Percentiles rank a stretch among this genome's conserved stretches.
Conservation (phyloP, 768 basidiomycete species). For the Pisolithus marmoratus region DNA sequence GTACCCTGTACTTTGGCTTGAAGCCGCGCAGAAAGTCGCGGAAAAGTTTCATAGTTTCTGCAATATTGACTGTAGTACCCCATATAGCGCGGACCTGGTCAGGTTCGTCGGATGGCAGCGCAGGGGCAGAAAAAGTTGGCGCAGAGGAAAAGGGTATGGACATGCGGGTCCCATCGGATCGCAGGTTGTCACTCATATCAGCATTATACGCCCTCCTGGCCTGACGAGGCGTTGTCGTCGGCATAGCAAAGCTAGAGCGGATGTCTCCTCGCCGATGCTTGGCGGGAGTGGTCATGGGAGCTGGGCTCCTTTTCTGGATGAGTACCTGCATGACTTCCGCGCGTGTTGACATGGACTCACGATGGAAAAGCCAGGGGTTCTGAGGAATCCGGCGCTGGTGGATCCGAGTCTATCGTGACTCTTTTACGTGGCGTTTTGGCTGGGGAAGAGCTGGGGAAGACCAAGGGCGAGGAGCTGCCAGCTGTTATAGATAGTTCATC, state of each 20-base stretch:
- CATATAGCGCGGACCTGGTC: slow-evolving; percentile 91
- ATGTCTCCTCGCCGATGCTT: slow-evolving; percentile 85
- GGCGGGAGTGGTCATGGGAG: slow-evolving; percentile 49
- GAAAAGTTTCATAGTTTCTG: slow-evolving; percentile 88
- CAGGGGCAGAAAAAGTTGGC: slow-evolving; percentile 54
- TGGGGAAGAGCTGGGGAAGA: slow-evolving; percentile 61
- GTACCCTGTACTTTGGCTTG: slow-evolving; percentile 83
- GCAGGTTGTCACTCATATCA: slow-evolving; percentile 39
- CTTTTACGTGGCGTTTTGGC: slow-evolving; percentile 41
- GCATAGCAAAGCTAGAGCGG: slow-evolving; percentile 69
- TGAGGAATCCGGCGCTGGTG: slow-evolving; percentile 36
- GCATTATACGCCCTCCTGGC: slow-evolving; percentile 27
- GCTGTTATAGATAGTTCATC: slow-evolving; percentile 23
- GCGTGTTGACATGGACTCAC: slow-evolving; percentile 31
- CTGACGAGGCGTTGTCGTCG: slow-evolving; percentile 42
- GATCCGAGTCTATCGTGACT: slow-evolving; percentile 31
- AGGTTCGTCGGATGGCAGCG: slow-evolving; percentile 60
- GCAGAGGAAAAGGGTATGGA: slow-evolving; percentile 54
- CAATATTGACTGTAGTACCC: slow-evolving; percentile 94
- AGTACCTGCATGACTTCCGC: not conserved
- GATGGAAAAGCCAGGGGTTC: slow-evolving; percentile 70
- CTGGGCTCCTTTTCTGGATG: slow-evolving; percentile 41
- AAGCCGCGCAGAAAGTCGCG: slow-evolving; percentile 86
- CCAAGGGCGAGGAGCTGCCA: slow-evolving; percentile 58
- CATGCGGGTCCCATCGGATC: slow-evolving; percentile 55